Conservation (phyloP, 208 protist species). For the Phytomonas sp. region DNA sequence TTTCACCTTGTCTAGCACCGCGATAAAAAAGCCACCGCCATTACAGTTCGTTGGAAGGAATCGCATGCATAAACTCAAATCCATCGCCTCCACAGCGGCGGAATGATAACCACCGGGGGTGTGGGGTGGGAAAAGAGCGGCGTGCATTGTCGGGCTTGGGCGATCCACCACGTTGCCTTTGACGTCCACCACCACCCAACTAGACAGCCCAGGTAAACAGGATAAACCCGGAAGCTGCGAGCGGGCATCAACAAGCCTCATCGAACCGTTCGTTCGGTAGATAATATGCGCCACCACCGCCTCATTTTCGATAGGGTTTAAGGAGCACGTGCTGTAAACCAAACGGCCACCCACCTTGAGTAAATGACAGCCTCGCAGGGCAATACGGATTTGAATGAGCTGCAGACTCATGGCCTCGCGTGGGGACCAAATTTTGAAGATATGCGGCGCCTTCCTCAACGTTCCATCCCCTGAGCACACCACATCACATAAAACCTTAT, state of each 20-base stretch:
- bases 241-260: constrained; percentile 86
- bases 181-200: constrained; percentile 76
- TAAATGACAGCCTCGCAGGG: constrained; percentile 66
- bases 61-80: constrained; percentile 88
- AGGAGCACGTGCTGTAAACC: constrained; percentile 95
- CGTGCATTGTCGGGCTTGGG: constrained; percentile 49
- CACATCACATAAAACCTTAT: constrained; percentile 92
- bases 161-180: constrained; percentile 36
- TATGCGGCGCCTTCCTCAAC: constrained; percentile 73
- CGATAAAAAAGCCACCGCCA: constrained; percentile 96
- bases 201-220: constrained; percentile 62
- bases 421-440: constrained; percentile 81
- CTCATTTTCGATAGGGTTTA: constrained; percentile 96
- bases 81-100: constrained; percentile 34
- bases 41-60: constrained; percentile 92
- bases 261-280: constrained; percentile 57
- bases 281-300: constrained; percentile 91
- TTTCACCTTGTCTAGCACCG: constrained; percentile 87
- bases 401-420: constrained; percentile 63
- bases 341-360: constrained; percentile 76
- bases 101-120: constrained; percentile 60
- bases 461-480: constrained; percentile 94
- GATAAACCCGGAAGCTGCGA: constrained; percentile 63
- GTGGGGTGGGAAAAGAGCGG: constrained; percentile 63
- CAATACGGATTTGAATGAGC: constrained; percentile 83